A percentile compares a stretch with the other conserved stretches of the same genome.
Evolutionary conservation across 805 yeast species (phyloP).

Genomic region (Wickerhamiella sergipiensis): DNA sequence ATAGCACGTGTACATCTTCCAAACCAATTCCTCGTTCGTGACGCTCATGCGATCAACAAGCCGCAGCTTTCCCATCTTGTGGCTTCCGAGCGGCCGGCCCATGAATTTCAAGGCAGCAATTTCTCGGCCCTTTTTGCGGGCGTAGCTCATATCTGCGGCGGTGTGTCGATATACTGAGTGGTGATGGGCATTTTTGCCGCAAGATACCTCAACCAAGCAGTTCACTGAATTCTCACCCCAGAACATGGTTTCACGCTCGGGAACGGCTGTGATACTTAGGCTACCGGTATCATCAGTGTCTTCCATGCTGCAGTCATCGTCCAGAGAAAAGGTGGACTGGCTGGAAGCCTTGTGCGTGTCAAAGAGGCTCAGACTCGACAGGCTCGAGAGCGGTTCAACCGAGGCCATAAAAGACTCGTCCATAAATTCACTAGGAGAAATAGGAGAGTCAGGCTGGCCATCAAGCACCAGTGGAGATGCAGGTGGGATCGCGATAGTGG

Average conservation of each 20-base stretch:
- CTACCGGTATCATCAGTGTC: too few relatives aligned
- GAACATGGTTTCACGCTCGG: neutral
- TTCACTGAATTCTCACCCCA: neutral
- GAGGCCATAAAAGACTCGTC: neutral
- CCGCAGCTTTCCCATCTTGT: conserved; percentile 4
- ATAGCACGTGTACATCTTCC: neutral
- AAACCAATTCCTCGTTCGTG: neutral
- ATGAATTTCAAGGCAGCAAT: neutral
- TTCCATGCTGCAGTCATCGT: neutral
- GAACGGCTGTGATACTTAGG: neutral
- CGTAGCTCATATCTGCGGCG: conserved; percentile 5
- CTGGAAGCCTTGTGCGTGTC: neutral
- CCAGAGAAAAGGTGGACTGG: neutral
- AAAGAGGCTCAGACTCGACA: neutral
- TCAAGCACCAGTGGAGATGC: neutral
- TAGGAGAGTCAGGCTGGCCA: neutral
- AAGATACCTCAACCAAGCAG: neutral
- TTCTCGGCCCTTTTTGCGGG: neutral
- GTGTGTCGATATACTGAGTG: conserved; percentile 1
- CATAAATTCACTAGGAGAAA: neutral
- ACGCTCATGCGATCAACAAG: neutral
- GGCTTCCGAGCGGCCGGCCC: neutral
- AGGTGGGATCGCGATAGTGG: neutral
- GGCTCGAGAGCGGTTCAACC: neutral
- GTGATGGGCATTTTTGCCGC: neutral